Percentiles rank a stretch among this genome's conserved stretches.
These are phyloP conservation scores for Fusarium lyarnte DNA, from an alignment of 2,329 filamentous ascomycete species.

Conservation along the genomic window DNA sequence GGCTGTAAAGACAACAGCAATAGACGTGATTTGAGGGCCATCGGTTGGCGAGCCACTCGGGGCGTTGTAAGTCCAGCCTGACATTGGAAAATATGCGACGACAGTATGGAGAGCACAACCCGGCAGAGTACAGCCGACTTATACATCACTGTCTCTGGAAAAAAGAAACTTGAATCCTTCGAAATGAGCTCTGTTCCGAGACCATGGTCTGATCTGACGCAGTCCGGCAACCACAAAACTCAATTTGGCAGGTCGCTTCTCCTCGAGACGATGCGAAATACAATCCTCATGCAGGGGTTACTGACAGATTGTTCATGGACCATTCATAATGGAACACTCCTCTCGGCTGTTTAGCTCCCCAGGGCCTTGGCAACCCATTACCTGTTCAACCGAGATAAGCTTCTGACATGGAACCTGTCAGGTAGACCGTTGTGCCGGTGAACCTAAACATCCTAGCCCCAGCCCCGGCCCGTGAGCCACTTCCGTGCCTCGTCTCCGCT, in stretches of 20 bases:
- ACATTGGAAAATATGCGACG: conserved; percentile 4
- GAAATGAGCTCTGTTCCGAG: not conserved
- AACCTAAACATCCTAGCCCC: not conserved
- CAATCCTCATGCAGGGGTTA: not conserved
- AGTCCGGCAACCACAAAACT: not conserved
- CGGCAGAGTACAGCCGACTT: not conserved
- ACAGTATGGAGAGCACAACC: not conserved
- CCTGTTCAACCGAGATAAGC: not conserved
- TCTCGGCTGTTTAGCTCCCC: not conserved
- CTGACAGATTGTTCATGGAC: not conserved
- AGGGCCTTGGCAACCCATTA: not conserved
- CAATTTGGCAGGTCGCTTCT: not conserved
- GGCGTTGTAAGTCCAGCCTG: conserved; percentile 28
- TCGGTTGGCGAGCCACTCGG: conserved; percentile 10
- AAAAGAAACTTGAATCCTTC: not conserved
- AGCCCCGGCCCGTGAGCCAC: not conserved
- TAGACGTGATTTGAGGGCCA: conserved; percentile 19
- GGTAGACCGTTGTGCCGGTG: not conserved
- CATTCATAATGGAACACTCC: not conserved
- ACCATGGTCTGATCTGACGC: not conserved
- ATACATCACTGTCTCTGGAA: not conserved
- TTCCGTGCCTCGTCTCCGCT: not conserved
- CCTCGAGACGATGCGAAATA: not conserved
- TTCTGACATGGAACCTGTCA: not conserved
- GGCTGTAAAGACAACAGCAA: conserved; percentile 14